Conservation (phyloP, 306 rosid genomes). For the Cicer pinnatifidum region DNA sequence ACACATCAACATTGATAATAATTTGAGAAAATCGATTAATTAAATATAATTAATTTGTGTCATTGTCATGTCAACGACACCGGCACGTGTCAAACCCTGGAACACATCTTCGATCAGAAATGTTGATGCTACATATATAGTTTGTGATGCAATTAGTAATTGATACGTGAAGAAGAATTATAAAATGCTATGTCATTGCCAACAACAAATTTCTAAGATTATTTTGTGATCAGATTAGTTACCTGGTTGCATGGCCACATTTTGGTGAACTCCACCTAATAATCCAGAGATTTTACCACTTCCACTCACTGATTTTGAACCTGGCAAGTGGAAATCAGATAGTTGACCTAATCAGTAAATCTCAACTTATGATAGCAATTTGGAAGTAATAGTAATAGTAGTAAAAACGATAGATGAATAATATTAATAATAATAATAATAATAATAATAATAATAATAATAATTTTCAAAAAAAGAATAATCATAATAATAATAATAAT, state of each 20-base stretch:
- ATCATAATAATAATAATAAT: too few species aligned
- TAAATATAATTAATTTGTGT: too few species aligned
- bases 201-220: background rate
- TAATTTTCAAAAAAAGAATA: too few species aligned
- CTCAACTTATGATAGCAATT: background rate
- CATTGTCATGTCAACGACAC: too few species aligned
- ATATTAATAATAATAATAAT: too few species aligned
- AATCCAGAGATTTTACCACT: slow-evolving; percentile 49
- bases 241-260: slow-evolving; percentile 63
- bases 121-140: too few species aligned
- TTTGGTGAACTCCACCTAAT: slow-evolving; percentile 52
- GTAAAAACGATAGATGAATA: background rate
- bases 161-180: background rate
- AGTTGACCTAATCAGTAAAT: background rate
- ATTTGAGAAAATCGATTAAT: too few species aligned
- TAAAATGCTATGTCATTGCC: background rate
- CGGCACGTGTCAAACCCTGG: too few species aligned
- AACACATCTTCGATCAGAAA: too few species aligned
- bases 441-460: too few species aligned
- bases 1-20: too few species aligned
- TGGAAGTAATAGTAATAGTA: background rate
- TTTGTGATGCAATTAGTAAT: background rate
- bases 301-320: slow-evolving; percentile 45
- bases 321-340: slow-evolving; percentile 43
- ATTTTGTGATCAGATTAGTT: slow-evolving; percentile 29